Base-by-base conservation (phyloP, 306 rosid species). In the Sphenostylis stenocarpa region DNA sequence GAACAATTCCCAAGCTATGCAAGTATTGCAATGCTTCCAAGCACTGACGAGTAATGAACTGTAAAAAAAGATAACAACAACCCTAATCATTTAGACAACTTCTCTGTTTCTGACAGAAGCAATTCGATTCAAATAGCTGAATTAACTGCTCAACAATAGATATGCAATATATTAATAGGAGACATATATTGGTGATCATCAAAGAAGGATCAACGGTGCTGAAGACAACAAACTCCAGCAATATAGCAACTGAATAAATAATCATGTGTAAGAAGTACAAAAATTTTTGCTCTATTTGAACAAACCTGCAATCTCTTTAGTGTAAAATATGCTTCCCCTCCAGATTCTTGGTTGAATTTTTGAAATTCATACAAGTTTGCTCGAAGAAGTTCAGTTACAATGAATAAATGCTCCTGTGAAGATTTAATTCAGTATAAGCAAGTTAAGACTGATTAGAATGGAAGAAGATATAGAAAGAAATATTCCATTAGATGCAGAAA, bases 341-440 rank as follows among this genome's bases (percentile, higher is more conserved):
- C 94, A 75, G 99, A 91, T 88, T 96, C 99, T 81, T 87, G 93
- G 84, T 87, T 92, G 89, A 92, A 92, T 38, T 96, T 92, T 82
- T 88, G 99, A 89, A 92, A 96, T 77, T 96, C 99, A 28, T 96
- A 96, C 34, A 96, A 85, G 83, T 96, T 96, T 69, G 99, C 89
- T 58, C 92, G 90, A 44, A 96, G 94, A 78, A 92, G 97, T 82
- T 96, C 99, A 5, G 98, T 91, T 67, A 93, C 98, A 52, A 96
- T 88, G 82, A 96, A 92, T 62, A 96, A 96, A 88, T 93, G 99
- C 87, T 96, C 99, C 99, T 95, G 82, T 13, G 77, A 70, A 67
- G 62, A 23, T 76, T 76, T 7, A 34, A 80, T 49, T 62, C 62
- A 72, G 64, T 48, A 53, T 53, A 44, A 73, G 68, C 24, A 51